phyloP scores from a whole-genome alignment of 345 rosid genomes.

The Cardiospermum halicacabum region DNA sequence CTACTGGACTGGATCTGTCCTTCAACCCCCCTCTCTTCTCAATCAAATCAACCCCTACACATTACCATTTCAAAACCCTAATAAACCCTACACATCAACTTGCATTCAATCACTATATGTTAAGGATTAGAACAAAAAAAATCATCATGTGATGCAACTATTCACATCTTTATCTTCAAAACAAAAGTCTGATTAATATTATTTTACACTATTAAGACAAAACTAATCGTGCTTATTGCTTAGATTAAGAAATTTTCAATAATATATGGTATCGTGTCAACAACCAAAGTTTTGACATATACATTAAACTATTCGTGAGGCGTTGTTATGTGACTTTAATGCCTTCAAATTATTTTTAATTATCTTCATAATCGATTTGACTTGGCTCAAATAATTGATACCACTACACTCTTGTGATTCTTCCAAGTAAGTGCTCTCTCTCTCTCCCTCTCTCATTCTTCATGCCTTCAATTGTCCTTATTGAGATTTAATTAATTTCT shows the following conservation, averaged over 20 bases:
- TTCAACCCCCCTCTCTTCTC: constrained; percentile 22
- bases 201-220: neutral
- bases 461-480: constrained; percentile 24
- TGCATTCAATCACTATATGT: no score
- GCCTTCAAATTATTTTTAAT: constrained; percentile 3
- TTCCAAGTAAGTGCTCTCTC: constrained; percentile 25
- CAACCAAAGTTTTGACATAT: constrained; percentile 7
- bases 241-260: no score
- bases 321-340: constrained; percentile 3
- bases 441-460: no score
- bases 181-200: no score
- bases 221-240: neutral
- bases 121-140: no score
- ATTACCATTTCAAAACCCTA: no score
- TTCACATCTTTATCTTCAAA: no score
- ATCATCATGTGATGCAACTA: no score
- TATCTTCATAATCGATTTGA: constrained; percentile 9
- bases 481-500: constrained; percentile 13
- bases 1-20: constrained; percentile 34
- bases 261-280: constrained; percentile 10
- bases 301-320: constrained; percentile 4
- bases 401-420: constrained; percentile 13
- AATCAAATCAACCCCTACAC: no score
- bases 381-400: constrained; percentile 26
- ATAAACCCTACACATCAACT: no score